phyloP scores from a whole-genome alignment of 352 stramenopile genomes.

The Elongisporangium prolatum region DNA sequence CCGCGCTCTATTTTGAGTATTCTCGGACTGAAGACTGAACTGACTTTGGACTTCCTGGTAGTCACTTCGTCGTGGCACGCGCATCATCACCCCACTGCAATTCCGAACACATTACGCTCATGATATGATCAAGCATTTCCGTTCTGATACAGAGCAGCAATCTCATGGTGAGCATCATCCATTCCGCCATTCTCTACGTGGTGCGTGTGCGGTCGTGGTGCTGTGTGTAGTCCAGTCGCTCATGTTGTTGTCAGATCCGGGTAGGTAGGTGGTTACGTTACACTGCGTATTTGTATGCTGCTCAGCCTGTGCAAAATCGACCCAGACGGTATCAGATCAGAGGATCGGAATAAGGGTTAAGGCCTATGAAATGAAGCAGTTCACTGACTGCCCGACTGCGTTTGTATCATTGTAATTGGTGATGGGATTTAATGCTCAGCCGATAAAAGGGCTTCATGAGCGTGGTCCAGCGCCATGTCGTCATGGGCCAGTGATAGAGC shows the following conservation, averaged over 20 bases:
- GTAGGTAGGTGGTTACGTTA: not conserved
- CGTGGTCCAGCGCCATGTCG: constrained; percentile 11
- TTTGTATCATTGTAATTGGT: not conserved
- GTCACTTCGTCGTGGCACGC: not conserved
- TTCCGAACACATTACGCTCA: not conserved
- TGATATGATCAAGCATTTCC: not conserved
- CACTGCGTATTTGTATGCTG: not conserved
- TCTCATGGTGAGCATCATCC: not conserved
- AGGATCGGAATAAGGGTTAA: not conserved
- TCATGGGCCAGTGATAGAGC: constrained; percentile 50
- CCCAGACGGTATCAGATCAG: not conserved
- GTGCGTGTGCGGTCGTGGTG: not conserved
- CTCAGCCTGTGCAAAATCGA: too few species aligned
- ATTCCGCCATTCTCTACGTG: not conserved
- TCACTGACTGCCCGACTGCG: not conserved
- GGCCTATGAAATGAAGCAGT: not conserved
- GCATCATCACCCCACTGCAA: not conserved
- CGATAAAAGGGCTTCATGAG: constrained; percentile 54
- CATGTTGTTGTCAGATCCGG: not conserved
- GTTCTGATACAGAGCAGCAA: not conserved
- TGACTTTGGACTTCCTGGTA: not conserved
- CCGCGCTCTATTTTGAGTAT: not conserved
- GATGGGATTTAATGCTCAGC: constrained; percentile 37
- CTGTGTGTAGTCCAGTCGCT: not conserved
- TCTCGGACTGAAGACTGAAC: not conserved